These are phyloP conservation scores for Auricularia sp. DNA, from an alignment of 768 basidiomycete genomes.

Conservation along the genomic window DNA sequence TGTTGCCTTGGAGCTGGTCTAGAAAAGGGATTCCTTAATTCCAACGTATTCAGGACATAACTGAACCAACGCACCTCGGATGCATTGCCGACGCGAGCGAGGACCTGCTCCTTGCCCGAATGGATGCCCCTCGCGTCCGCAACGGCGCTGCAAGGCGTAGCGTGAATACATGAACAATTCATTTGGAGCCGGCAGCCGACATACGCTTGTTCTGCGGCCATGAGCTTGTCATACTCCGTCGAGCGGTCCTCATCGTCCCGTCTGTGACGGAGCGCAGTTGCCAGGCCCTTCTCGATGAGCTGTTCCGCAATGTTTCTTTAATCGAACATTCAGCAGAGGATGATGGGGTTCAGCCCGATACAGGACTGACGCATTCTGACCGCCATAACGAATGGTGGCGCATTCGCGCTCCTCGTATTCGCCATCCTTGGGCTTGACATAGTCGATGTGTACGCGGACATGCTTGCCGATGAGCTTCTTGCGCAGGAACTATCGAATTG, in stretches of 20 bases:
- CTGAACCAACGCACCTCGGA: slow-evolving; percentile 55
- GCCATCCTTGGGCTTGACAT: slow-evolving; percentile 82
- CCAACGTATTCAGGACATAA: neutral
- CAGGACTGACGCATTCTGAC: slow-evolving; percentile 58
- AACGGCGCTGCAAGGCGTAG: slow-evolving; percentile 44
- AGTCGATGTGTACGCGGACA: slow-evolving; percentile 78
- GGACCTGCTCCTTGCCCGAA: slow-evolving; percentile 77
- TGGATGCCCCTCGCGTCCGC: slow-evolving; percentile 77
- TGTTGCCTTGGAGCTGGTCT: slow-evolving; percentile 64
- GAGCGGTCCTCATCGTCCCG: slow-evolving; percentile 94
- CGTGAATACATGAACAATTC: too few species aligned
- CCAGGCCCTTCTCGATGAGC: slow-evolving; percentile 86
- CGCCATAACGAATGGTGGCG: slow-evolving; percentile 78
- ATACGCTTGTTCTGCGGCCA: slow-evolving; percentile 87
- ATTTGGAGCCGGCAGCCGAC: slow-evolving; percentile 17
- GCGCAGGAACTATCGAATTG: slow-evolving; percentile 48
- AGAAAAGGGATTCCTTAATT: slow-evolving; percentile 3
- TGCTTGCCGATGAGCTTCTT: slow-evolving; percentile 87
- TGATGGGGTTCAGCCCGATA: neutral
- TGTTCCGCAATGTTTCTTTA: slow-evolving; percentile 83
- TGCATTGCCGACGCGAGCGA: slow-evolving; percentile 76
- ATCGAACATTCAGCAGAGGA: neutral
- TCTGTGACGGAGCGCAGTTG: slow-evolving; percentile 82
- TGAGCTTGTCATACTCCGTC: slow-evolving; percentile 91
- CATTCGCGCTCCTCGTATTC: slow-evolving; percentile 92